phyloP scores from a whole-genome alignment of 192 early-diverging fungal species.

The Backusella morwellensis region DNA sequence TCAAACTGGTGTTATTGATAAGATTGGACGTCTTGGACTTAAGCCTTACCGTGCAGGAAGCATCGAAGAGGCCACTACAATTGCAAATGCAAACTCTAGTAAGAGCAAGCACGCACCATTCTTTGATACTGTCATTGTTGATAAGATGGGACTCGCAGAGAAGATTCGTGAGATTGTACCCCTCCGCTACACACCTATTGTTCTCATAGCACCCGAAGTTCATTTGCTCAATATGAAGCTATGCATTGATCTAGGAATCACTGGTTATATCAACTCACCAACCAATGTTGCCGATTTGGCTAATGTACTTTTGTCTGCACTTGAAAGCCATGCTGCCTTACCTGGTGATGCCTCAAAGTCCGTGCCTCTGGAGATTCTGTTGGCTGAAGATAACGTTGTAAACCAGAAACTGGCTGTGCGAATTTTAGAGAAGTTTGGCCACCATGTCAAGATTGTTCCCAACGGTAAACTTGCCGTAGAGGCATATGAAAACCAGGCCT shows the following conservation, averaged over 20 bases:
- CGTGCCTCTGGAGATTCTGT: conserved; percentile 65
- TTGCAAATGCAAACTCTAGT: conserved; percentile 27
- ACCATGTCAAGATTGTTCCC: conserved; percentile 73
- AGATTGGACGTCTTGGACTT: conserved; percentile 47
- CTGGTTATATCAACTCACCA: conserved; percentile 64
- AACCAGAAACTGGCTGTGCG: conserved; percentile 80
- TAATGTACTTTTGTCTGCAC: conserved; percentile 65
- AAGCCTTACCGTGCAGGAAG: conserved; percentile 40
- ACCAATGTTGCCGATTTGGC: conserved; percentile 57
- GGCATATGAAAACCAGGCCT: conserved; percentile 52
- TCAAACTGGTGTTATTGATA: conserved; percentile 43
- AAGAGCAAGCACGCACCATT: conserved; percentile 36
- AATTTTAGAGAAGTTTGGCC: conserved; percentile 70
- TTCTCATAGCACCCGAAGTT: conserved; percentile 56
- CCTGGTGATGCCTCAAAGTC: conserved; percentile 59
- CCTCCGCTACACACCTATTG: conserved; percentile 69
- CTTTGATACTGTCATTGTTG: conserved; percentile 69
- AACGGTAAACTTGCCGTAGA: conserved; percentile 82
- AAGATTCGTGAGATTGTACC: conserved; percentile 52
- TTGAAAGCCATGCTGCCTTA: conserved; percentile 61
- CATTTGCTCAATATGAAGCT: conserved; percentile 61
- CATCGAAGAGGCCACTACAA: conserved; percentile 46
- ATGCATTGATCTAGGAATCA: conserved; percentile 65
- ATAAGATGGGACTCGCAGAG: conserved; percentile 53
- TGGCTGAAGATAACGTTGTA: conserved; percentile 84